These are phyloP conservation scores for Medicago lupulina DNA, from an alignment of 306 rosid genomes.

Conservation along the genomic window DNA sequence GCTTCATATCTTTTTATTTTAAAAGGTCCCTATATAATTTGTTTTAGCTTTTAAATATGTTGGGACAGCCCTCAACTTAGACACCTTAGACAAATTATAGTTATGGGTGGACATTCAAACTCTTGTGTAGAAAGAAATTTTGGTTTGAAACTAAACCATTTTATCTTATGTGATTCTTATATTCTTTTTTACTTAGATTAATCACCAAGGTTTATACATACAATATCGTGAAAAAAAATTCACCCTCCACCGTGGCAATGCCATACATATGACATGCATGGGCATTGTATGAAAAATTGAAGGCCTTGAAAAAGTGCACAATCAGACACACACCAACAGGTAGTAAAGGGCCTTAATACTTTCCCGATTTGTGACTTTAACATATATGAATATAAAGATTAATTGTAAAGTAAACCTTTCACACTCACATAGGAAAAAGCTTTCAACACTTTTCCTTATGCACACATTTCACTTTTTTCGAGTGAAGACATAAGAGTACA, in stretches of 20 bases:
- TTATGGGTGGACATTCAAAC: too few species aligned
- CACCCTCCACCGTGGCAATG: background rate
- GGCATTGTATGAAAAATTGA: constrained; percentile 16
- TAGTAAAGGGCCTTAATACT: background rate
- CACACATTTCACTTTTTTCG: constrained; percentile 38
- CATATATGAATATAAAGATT: constrained; percentile 16
- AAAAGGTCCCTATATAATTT: too few species aligned
- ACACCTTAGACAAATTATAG: too few species aligned
- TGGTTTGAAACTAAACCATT: too few species aligned
- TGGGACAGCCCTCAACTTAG: too few species aligned
- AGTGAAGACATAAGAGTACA: constrained; percentile 50
- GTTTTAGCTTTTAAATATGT: too few species aligned
- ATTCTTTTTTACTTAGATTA: too few species aligned
- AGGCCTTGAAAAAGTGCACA: constrained; percentile 29
- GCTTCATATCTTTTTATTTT: too few species aligned
- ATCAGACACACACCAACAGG: background rate
- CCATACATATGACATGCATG: constrained; percentile 22
- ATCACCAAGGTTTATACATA: too few species aligned
- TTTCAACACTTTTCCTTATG: constrained; percentile 34
- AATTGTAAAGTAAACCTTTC: constrained; percentile 38
- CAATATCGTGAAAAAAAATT: too few species aligned
- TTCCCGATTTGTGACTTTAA: constrained; percentile 33
- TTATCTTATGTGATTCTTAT: too few species aligned
- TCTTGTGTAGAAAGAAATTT: too few species aligned
- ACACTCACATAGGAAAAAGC: constrained; percentile 30